Conservation (phyloP, 495 filamentous ascomycete species). For the Baudoinia panamericana region DNA sequence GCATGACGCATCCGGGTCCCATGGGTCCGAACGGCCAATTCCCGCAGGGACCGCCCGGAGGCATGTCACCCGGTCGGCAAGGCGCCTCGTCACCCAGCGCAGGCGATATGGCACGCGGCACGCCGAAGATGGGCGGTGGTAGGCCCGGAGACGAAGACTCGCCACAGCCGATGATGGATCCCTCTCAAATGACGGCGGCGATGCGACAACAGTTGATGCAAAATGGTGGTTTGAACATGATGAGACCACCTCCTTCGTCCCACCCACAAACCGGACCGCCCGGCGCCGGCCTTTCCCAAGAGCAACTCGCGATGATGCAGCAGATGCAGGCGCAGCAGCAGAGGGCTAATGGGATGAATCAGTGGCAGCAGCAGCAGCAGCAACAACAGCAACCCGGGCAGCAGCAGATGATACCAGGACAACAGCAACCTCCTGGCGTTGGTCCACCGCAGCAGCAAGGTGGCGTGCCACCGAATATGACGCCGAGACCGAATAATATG, state of each 20-base stretch:
- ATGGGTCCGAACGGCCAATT: constrained; percentile 44
- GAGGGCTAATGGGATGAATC: constrained; percentile 6
- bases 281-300: constrained; percentile 50
- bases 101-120: constrained; percentile 68
- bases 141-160: constrained; percentile 61
- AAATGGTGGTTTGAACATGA: constrained; percentile 42
- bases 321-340: constrained; percentile 19
- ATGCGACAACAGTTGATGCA: constrained; percentile 41
- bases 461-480: constrained; percentile 27
- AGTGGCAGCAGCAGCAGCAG: constrained; percentile 32
- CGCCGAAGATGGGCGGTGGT: constrained; percentile 78
- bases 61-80: constrained; percentile 48
- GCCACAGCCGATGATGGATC: constrained; percentile 63
- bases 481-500: constrained; percentile 53
- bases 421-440: constrained; percentile 14
- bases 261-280: constrained; percentile 57
- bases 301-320: constrained; percentile 35
- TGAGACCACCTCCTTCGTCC: constrained; percentile 74
- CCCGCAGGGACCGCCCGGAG: too few species aligned
- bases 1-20: constrained; percentile 44
- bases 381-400: too few species aligned
- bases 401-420: constrained; percentile 29
- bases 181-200: constrained; percentile 33
- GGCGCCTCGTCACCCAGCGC: constrained; percentile 82
- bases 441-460: constrained; percentile 2